Base-by-base conservation (phyloP, 495 filamentous ascomycete genomes). In the Penicillium flavigenum region DNA sequence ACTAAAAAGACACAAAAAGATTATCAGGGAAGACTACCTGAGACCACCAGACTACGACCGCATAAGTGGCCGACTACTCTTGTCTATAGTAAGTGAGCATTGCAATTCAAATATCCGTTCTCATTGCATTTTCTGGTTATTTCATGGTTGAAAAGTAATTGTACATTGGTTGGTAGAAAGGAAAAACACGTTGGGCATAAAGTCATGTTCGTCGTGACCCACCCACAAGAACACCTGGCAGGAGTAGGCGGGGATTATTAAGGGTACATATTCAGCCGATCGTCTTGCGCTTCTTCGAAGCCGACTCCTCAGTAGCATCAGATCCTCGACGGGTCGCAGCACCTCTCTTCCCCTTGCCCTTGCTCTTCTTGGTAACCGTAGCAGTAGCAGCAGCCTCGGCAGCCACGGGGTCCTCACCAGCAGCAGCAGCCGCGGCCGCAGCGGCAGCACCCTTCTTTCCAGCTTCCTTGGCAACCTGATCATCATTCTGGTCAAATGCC, bases 401-500 rank as follows among this genome's bases (percentile, higher is more conserved):
- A 1, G 59, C 54, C 42, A 70, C 67, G 1, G 42, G 63, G 6
- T 62, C 63, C 34, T 36, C 48, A 1, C 38, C 61, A 44, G 45
- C 66, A 39, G 38, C 60, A 1, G 44, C 64, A 5, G 50, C 59
- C 1, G 36, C 48, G 2, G 19, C 52, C 0, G 56, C 41, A 3
- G 55, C 52, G 3, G 53, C 53, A 31, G 57, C 54, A 22, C 66
- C 70, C 57, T 75, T 77, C 59, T 74, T 76, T 2, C 71, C 71
- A 16, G 73, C 69, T 52, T 75, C 73, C 58, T 76, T 78, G 5
- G 67, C 76, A 31, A 79, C 72, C 65, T 79, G 74, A 31, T 79
- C 76, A 66, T 79, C 79, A 49, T 74, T 77, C 60, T 71, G 73
- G 68, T 88, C 82, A 50, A 93, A 85, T 14, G 81, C 80, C 70